These are phyloP conservation scores for Penicillium polonicum DNA, from an alignment of 2,329 filamentous ascomycete genomes.

Conservation along the genomic window DNA sequence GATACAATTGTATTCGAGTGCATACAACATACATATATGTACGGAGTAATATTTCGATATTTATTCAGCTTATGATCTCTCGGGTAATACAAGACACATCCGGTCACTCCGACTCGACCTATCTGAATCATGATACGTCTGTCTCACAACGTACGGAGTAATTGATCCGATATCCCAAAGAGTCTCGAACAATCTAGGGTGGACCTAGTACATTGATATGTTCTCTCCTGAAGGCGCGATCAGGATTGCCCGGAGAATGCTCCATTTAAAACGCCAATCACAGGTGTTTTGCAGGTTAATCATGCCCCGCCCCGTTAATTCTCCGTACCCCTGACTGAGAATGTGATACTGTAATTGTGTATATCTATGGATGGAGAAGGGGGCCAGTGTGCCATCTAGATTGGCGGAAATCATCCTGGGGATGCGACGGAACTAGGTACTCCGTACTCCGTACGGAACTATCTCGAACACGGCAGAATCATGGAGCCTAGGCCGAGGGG, in stretches of 20 bases:
- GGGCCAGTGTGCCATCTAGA: not conserved
- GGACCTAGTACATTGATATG: not conserved
- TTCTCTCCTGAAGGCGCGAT: not conserved
- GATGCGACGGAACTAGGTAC: not conserved
- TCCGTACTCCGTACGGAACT: not conserved
- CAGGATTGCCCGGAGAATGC: slow-evolving; percentile 5
- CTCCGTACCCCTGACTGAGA: slow-evolving; percentile 7
- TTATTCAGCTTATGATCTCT: not conserved
- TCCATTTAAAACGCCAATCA: slow-evolving; percentile 3
- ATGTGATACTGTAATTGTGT: not conserved
- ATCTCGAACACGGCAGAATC: not conserved
- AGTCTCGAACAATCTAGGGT: slow-evolving; percentile 7
- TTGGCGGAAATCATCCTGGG: not conserved
- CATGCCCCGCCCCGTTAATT: slow-evolving; percentile 1
- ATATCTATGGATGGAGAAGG: not conserved
- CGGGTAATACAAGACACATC: not conserved
- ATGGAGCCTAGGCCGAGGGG: not conserved
- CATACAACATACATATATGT: not conserved
- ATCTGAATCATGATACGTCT: not conserved
- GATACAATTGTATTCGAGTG: not conserved
- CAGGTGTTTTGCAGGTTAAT: not conserved
- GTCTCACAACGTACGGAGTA: not conserved
- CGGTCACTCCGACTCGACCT: not conserved
- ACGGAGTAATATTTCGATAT: not conserved
- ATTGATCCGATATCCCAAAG: not conserved